phyloP scores from a whole-genome alignment of 139 green algal species.

The Monoraphidium neglectum region DNA sequence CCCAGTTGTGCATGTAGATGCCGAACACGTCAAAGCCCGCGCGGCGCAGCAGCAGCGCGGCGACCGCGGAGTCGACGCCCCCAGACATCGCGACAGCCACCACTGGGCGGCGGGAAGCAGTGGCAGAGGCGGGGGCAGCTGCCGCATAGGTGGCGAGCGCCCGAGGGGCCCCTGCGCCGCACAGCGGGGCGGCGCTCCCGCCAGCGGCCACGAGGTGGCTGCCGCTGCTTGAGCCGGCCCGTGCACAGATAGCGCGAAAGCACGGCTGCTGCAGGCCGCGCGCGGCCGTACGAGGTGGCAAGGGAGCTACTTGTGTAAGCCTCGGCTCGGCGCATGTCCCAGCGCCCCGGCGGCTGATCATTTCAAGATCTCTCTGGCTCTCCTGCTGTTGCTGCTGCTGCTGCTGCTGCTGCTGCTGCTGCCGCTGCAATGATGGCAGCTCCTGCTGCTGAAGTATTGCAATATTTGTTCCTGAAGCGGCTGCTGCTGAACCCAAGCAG shows the following conservation, averaged over 20 bases:
- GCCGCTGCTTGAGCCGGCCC: constrained; percentile 2
- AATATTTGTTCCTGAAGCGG: not conserved
- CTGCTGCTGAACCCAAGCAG: constrained; percentile 7
- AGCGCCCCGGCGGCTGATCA: no score
- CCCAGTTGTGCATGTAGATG: constrained; percentile 88
- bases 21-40: constrained; percentile 58
- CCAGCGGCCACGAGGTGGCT: not conserved
- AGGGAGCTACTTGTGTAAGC: no score
- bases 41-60: constrained; percentile 61
- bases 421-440: not conserved
- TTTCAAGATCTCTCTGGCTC: no score
- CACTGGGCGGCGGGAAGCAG: not conserved
- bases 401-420: not conserved
- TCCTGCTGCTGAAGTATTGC: not conserved
- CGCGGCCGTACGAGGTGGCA: no score
- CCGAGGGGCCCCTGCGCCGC: not conserved
- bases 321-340: no score
- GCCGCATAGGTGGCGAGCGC: not conserved
- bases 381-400: constrained; percentile 3
- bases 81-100: constrained; percentile 79
- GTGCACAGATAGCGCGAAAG: no score
- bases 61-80: constrained; percentile 83
- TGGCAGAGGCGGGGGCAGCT: not conserved
- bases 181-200: no score
- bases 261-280: no score